Percentiles rank a stretch among this genome's conserved stretches.
phyloP scores from a whole-genome alignment of 371 early-diverging fungal species.

The Zychaea mexicana region DNA sequence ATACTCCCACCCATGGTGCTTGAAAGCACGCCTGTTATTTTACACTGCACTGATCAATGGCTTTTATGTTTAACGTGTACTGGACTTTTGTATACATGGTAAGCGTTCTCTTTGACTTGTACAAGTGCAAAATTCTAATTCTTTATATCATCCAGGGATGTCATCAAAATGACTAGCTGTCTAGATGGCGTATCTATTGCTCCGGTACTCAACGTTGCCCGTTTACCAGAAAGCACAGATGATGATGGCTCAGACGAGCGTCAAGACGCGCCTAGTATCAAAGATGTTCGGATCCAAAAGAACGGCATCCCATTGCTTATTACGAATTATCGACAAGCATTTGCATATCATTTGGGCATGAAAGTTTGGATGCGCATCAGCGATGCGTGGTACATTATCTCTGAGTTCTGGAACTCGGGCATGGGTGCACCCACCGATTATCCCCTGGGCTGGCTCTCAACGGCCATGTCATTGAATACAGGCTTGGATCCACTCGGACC shows the following conservation, averaged over 20 bases:
- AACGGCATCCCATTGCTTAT: slow-evolving; percentile 76
- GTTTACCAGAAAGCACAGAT: slow-evolving; percentile 18
- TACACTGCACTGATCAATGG: slow-evolving; percentile 60
- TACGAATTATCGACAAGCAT: slow-evolving; percentile 75
- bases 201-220: slow-evolving; percentile 56
- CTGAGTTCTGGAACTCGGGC: slow-evolving; percentile 57
- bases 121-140: too few species aligned
- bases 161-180: slow-evolving; percentile 43
- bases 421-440: slow-evolving; percentile 15
- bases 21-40: slow-evolving; percentile 63
- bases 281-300: slow-evolving; percentile 56
- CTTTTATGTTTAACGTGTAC: slow-evolving; percentile 67
- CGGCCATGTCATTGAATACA: slow-evolving; percentile 13
- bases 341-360: slow-evolving; percentile 70
- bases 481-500: slow-evolving; percentile 31
- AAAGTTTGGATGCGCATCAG: slow-evolving; percentile 74
- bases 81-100: slow-evolving; percentile 72
- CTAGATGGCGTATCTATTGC: slow-evolving; percentile 60
- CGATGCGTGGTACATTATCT: slow-evolving; percentile 63
- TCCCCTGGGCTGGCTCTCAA: slow-evolving; percentile 42
- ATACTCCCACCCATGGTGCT: slow-evolving; percentile 71
- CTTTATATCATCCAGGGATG: slow-evolving; percentile 59
- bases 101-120: slow-evolving; percentile 6
- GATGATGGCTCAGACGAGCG: slow-evolving; percentile 17
- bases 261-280: slow-evolving; percentile 54